These are phyloP conservation scores for Melaleuca alternifolia DNA, from an alignment of 345 rosid genomes.

Conservation along the genomic window DNA sequence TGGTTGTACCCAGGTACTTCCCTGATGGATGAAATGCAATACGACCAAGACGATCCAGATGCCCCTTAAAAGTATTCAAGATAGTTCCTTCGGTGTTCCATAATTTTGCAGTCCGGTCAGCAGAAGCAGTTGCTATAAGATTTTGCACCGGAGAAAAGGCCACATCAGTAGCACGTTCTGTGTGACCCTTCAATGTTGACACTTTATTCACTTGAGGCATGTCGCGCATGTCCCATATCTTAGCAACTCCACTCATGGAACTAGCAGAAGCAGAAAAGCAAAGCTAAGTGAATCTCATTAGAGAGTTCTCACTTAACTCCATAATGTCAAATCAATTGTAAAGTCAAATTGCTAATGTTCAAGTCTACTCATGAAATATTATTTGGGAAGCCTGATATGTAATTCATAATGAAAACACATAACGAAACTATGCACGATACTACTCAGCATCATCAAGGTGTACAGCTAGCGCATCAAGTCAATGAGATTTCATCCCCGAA, in stretches of 20 bases:
- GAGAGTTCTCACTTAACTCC: too few relatives aligned
- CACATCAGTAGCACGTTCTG: conserved; percentile 87
- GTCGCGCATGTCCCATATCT: conserved; percentile 79
- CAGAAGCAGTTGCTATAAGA: conserved; percentile 86
- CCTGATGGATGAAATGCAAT: conserved; percentile 95
- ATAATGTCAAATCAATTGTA: not conserved
- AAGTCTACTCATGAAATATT: not conserved
- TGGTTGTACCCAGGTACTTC: conserved; percentile 79
- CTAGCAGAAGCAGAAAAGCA: conserved; percentile 15
- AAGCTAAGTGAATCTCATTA: not conserved
- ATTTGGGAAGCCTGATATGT: not conserved
- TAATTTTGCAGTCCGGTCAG: conserved; percentile 89
- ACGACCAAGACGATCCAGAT: conserved; percentile 88
- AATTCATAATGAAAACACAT: not conserved
- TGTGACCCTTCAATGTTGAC: conserved; percentile 72
- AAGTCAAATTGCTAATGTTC: not conserved
- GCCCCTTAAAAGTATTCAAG: conserved; percentile 72
- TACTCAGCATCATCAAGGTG: not conserved
- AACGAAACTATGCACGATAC: not conserved
- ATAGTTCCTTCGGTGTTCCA: conserved; percentile 84
- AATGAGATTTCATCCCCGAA: not conserved
- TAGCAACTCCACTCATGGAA: conserved; percentile 79
- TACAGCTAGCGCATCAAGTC: not conserved
- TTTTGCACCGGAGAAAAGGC: conserved; percentile 68
- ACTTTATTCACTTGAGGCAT: conserved; percentile 58